Conservation (phyloP, 1,284 basidiomycete genomes). For the Tilletia setariae region DNA sequence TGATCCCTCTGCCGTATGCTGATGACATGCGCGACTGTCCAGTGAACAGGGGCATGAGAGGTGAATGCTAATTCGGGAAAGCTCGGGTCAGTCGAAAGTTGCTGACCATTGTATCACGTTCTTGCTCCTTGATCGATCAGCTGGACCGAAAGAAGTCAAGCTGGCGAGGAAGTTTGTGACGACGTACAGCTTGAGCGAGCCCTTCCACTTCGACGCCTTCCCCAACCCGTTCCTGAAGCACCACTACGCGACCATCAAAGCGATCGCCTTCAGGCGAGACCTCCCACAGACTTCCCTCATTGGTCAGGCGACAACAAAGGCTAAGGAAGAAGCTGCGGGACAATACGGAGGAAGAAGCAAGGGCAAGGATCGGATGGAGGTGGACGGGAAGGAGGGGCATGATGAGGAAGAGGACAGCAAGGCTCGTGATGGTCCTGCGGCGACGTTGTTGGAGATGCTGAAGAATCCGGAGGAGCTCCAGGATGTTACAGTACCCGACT, state of each 20-base stretch:
- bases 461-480: conserved; percentile 61
- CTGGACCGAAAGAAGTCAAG: conserved; percentile 67
- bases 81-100: no score
- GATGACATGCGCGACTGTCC: conserved; percentile 85
- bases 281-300: conserved; percentile 45
- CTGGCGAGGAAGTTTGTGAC: conserved; percentile 72
- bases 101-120: neutral
- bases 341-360: no score
- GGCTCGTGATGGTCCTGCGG: neutral
- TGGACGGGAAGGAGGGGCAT: neutral
- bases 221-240: conserved; percentile 83
- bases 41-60: conserved; percentile 40
- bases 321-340: neutral
- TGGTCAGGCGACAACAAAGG: neutral
- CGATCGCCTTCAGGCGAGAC: conserved; percentile 78
- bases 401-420: neutral
- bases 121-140: conserved; percentile 47
- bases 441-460: conserved; percentile 29
- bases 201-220: conserved; percentile 81
- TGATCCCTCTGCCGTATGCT: conserved; percentile 84
- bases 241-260: conserved; percentile 85
- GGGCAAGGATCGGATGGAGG: neutral
- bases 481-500: conserved; percentile 76
- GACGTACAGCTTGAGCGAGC: conserved; percentile 72
- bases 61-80: no score